Conservation (phyloP, 768 basidiomycete genomes). For the Pisolithus sp. region DNA sequence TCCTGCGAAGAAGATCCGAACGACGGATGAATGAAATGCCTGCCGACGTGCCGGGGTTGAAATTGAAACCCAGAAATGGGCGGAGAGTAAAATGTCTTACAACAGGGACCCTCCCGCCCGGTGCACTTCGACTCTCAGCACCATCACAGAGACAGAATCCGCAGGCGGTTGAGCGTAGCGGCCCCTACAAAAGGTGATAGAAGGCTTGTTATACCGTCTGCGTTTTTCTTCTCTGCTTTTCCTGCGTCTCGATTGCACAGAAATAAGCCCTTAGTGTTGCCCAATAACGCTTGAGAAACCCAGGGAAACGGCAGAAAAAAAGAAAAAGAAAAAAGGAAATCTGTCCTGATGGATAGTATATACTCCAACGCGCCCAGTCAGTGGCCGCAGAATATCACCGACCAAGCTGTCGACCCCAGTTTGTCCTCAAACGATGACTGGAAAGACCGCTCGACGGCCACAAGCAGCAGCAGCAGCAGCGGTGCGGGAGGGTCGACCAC, state of each 20-base stretch:
- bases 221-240: slow-evolving; percentile 28
- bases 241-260: slow-evolving; percentile 34
- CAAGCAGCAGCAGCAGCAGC: slow-evolving; percentile 17
- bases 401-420: slow-evolving; percentile 26
- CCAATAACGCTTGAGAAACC: slow-evolving; percentile 35
- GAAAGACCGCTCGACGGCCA: slow-evolving; percentile 31
- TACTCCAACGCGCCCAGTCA: slow-evolving; percentile 39
- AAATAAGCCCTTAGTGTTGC: slow-evolving; percentile 42
- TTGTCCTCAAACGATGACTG: slow-evolving; percentile 31
- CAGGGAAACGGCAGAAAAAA: slow-evolving; percentile 34
- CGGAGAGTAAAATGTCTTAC: slow-evolving; percentile 22
- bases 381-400: slow-evolving; percentile 34
- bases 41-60: slow-evolving; percentile 23
- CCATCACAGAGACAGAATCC: slow-evolving; percentile 35
- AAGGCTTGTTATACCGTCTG: slow-evolving; percentile 33
- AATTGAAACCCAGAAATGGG: slow-evolving; percentile 14
- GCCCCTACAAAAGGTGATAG: slow-evolving; percentile 33
- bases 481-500: slow-evolving; percentile 18
- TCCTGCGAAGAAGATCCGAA: neutral
- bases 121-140: slow-evolving; percentile 31
- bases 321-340: slow-evolving; percentile 32
- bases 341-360: slow-evolving; percentile 40
- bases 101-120: slow-evolving; percentile 15
- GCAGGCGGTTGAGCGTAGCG: slow-evolving; percentile 32
- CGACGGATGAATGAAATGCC: neutral